A percentile compares a stretch with the other conserved stretches of the same genome.
phyloP scores from a whole-genome alignment of 2,329 filamentous ascomycete genomes.

The Teratosphaeria nubilosa region DNA sequence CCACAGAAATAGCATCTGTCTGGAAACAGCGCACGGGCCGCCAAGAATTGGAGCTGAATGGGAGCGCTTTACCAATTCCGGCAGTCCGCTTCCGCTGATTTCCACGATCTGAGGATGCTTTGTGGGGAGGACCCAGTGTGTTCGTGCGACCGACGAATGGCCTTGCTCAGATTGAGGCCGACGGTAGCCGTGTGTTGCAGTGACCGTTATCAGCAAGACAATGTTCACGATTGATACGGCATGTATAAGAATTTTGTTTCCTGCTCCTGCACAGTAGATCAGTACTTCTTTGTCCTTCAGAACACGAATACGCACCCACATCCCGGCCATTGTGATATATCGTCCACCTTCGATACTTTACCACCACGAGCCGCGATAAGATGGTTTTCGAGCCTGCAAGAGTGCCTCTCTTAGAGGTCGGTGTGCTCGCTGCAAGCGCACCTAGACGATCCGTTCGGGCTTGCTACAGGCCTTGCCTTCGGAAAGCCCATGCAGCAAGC shows the following conservation, averaged over 20 bases:
- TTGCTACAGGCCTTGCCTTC: not conserved
- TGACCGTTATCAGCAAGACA: not conserved
- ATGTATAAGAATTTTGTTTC: not conserved
- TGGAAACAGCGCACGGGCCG: not conserved
- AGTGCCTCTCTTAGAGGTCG: not conserved
- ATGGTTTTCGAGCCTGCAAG: not conserved
- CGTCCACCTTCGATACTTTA: not conserved
- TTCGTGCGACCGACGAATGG: not conserved
- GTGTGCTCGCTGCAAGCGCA: not conserved
- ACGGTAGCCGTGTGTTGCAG: not conserved
- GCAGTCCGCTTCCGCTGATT: not conserved
- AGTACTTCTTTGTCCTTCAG: not conserved
- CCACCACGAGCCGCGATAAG: not conserved
- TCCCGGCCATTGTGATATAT: not conserved
- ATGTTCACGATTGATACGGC: not conserved
- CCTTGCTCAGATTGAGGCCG: not conserved
- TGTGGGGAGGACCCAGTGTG: not conserved
- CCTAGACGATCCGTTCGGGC: not conserved
- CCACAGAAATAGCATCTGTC: not conserved
- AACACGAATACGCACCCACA: not conserved
- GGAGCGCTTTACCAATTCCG: not conserved
- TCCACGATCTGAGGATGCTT: not conserved
- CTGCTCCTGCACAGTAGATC: not conserved
- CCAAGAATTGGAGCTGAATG: not conserved
- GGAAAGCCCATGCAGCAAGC: not conserved